These are phyloP conservation scores for Cladobotryum mycophilum DNA, from an alignment of 2,329 filamentous ascomycete genomes.

Conservation along the genomic window DNA sequence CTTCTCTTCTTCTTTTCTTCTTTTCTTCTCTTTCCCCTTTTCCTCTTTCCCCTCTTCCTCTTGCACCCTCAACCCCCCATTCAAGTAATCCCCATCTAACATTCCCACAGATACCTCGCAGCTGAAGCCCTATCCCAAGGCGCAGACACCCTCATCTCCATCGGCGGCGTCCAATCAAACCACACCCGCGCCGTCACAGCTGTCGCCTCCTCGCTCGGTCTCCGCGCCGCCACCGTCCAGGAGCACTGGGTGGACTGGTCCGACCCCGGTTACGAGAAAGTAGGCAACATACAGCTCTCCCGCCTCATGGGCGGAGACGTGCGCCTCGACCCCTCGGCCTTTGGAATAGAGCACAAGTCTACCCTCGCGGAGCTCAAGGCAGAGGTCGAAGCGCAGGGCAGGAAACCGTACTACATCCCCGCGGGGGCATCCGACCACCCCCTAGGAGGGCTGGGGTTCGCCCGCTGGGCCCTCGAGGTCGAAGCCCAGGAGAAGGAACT, in stretches of 20 bases:
- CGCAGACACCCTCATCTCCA: slow-evolving; percentile 57
- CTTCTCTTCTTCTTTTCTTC: not conserved
- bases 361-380: slow-evolving; percentile 49
- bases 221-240: slow-evolving; percentile 49
- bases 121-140: slow-evolving; percentile 53
- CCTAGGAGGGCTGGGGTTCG: slow-evolving; percentile 63
- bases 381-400: slow-evolving; percentile 46
- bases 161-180: slow-evolving; percentile 65
- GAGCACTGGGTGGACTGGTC: slow-evolving; percentile 63
- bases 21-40: not conserved
- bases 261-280: slow-evolving; percentile 53
- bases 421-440: slow-evolving; percentile 66
- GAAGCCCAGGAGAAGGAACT: slow-evolving; percentile 53
- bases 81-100: not conserved
- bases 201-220: slow-evolving; percentile 50
- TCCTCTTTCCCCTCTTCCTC: not conserved
- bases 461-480: slow-evolving; percentile 65
- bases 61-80: not conserved
- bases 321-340: slow-evolving; percentile 51
- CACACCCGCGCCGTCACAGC: slow-evolving; percentile 63
- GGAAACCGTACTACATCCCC: slow-evolving; percentile 65
- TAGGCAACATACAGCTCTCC: slow-evolving; percentile 67
- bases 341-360: slow-evolving; percentile 63
- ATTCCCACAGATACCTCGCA: slow-evolving; percentile 49
- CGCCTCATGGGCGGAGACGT: slow-evolving; percentile 62